Base-by-base conservation (phyloP, 495 filamentous ascomycete genomes). In the Penicillium dipodomyicola region DNA sequence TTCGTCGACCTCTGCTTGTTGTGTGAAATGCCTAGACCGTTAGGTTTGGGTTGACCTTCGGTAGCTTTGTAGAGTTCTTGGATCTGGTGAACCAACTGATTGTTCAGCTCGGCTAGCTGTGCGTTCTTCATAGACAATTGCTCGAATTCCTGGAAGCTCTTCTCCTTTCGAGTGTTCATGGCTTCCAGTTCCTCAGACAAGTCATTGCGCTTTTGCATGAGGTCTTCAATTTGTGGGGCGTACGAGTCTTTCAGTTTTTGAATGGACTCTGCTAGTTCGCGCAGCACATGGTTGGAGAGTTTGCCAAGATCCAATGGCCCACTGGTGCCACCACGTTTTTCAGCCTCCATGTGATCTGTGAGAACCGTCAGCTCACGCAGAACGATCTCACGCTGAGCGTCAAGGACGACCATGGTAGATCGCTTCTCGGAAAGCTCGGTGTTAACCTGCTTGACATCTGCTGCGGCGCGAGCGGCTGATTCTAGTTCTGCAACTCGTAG, bases 371-470 rank as follows among this genome's bases (percentile, higher is more conserved):
- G 80, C 67, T 99, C 92, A 20, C 90, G 86, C 54, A 99, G 84
- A 65, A 96, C 91, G 61, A 97, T 91, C 70, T 99, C 95, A 25
- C 92, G 88, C 72, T 96, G 89, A 1, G 92, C 91, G 69, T 97
- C 93, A 20, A 99, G 78, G 11, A 92, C 88, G n/a, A 94, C 92
- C 65, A 99, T 91, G 2, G 93, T 97, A 58, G 92, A 96, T 44
- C 94, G 84, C 77, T 97, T 97, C 72, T 97, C 92, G 33, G 88
- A 81, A 12, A 99, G 77, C 64, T 92, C 92, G 41, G 86, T 90
- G 65, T 92, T 92, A 29, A 94, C 82, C 55, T 84, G 87, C 67
- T 91, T 90, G 33, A 96, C 84, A 61, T 92, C 90, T 22, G 87
- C 88, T 19, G 87, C 87, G 15, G 84, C 81, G 54, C 82, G 82